Evolutionary conservation across 78 protist genomes (phyloP), one percentile per base, ranked within the genome.

Genomic region (Tieghemostelium lacteum): DNA sequence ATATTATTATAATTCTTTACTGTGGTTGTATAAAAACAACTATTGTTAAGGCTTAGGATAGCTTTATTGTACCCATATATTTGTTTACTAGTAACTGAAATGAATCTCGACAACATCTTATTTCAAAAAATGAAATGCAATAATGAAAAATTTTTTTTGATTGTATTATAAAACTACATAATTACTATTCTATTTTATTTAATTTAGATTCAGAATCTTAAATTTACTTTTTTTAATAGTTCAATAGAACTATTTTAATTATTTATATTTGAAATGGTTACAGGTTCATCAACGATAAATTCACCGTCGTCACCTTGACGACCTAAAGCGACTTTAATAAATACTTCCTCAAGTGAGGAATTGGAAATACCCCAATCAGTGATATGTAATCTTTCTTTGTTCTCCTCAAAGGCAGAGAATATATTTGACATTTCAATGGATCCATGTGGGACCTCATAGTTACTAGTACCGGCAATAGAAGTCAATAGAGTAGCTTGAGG

Each of bases 311-410:
- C n/a, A n/a, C n/a, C n/a, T n/a, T n/a, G n/a, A n/a, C n/a, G n/a
- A 45, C 52, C 10, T 45, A 10, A 45, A 14, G 52, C 93, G 73
- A 64, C 73, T 69, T 28, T 78, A 31, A 73, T 73, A 87, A 36
- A 87, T 87, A 42, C 93, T 78, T 39, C 85, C 61, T 54, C 93
- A 36, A n/a, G 73, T 65, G 14, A 63, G 67, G 36, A 62, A 60
- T 60, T 85, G 85, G 29, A 67, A 14, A 83, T 12, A 42, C 78
- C 76, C 69, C 60, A 83, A 17, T 83, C 73, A 28, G 45, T 22
- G 14, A 83, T 45, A 60, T 83, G 91, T 60, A 60, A 36, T 19
- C 55, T 58, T 1, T 83, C 60, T 69, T 83, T 69, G 66, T 69
- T 61, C 33, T 61, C 34, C 12, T 58, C n/a, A 7, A 83, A 37